Base-by-base conservation (phyloP, 2,329 filamentous ascomycete genomes). In the Tolypocladium inflatum region DNA sequence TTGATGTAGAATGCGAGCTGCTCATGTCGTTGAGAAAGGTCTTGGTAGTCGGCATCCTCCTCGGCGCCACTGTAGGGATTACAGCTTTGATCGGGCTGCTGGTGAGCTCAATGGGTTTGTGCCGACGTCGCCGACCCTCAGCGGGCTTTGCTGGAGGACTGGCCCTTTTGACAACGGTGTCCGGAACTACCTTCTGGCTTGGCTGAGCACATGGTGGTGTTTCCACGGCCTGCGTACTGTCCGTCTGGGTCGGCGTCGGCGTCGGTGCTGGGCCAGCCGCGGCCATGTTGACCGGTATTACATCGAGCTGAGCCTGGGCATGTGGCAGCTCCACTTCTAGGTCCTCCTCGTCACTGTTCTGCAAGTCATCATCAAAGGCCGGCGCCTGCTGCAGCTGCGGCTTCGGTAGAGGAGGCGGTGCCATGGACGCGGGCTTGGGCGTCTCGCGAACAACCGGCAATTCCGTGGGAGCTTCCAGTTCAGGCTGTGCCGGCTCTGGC, bases 301-400 rank as follows among this genome's bases (percentile, higher is more conserved):
- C 51, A 43, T 62, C 58, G 13, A 45, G 33, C 11, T 54, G 56
- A 42, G 61, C 57, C 17, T 66, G 64, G 8, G 66, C 69, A 42
- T 67, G 66, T 2, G 72, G 72, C 5, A 73, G 60, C 41, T 68
- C 67, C 53, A 69, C 67, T 53, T 76, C 74, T n/a, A 74, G 58
- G 10, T 74, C 71, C 17, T 74, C 71, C 26, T 74, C 73, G 10
- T 67, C 60, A 30, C 60, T 61, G 61, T 61, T 66, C 4, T 50
- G 54, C 2, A 42, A 33, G 1, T 38, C 50, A 53, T 42, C 55
- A 2, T 21, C 55, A 21, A 23, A 7, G 35, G 19, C 9, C 3
- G 26, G 41, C 19, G 35, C 26, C 23, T 57, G 19, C 56, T 52
- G 26, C 21, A 48, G 33, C 37, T 54, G 30, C 37, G 39, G 52